A percentile compares a stretch with the other conserved stretches of the same genome.
These are phyloP conservation scores for Petrea volubilis DNA, from an alignment of 257 asterid genomes.

Conservation along the genomic window DNA sequence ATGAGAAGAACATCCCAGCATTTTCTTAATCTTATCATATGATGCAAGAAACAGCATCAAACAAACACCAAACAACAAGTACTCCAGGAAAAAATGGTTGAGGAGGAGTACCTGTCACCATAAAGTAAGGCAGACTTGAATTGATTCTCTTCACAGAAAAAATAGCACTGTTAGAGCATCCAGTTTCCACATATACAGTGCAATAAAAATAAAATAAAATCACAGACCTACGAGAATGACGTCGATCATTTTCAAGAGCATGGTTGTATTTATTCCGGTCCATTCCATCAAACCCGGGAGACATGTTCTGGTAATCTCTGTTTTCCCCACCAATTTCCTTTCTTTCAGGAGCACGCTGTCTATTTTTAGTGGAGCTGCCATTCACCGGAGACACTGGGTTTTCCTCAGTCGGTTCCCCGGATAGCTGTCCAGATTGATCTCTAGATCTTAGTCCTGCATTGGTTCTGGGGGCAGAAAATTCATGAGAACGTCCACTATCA, in stretches of 20 bases:
- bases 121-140: slow-evolving; percentile 6
- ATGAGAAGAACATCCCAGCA: not conserved
- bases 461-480: slow-evolving; percentile 42
- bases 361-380: slow-evolving; percentile 35
- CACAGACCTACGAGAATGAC: slow-evolving; percentile 55
- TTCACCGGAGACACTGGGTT: slow-evolving; percentile 24
- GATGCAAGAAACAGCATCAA: no score
- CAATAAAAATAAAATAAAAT: slow-evolving; percentile 4
- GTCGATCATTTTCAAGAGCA: slow-evolving; percentile 45
- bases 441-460: slow-evolving; percentile 35
- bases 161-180: slow-evolving; percentile 2
- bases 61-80: no score
- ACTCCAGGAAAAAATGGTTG: no score
- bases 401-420: slow-evolving; percentile 37
- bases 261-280: slow-evolving; percentile 40
- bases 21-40: slow-evolving; percentile 8
- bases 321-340: slow-evolving; percentile 44
- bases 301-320: slow-evolving; percentile 46
- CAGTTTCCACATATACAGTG: slow-evolving; percentile 11
- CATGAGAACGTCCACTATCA: slow-evolving; percentile 33
- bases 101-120: slow-evolving; percentile 12
- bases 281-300: slow-evolving; percentile 57
- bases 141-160: not conserved
- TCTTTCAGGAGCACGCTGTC: slow-evolving; percentile 43
- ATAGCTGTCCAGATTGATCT: slow-evolving; percentile 48